phyloP scores from a whole-genome alignment of 2,329 filamentous ascomycete species.

The Ophiosphaerella narmari region DNA sequence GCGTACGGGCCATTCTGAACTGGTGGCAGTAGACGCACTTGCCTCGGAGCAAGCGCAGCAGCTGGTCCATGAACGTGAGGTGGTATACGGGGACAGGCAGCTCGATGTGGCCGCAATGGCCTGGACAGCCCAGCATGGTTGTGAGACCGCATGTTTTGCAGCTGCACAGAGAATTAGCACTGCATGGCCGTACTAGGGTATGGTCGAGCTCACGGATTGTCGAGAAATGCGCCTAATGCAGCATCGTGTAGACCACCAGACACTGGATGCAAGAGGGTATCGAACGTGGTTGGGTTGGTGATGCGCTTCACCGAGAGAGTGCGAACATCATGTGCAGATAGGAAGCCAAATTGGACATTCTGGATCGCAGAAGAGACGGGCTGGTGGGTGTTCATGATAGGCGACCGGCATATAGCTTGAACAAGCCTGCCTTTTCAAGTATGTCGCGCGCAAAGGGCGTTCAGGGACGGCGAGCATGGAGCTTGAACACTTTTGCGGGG shows the following conservation, averaged over 20 bases:
- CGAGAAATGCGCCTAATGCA: slow-evolving; percentile 86
- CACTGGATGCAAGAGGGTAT: slow-evolving; percentile 85
- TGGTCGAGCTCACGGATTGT: slow-evolving; percentile 68
- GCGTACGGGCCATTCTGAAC: slow-evolving; percentile 76
- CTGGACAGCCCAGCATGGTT: slow-evolving; percentile 75
- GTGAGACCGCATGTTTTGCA: slow-evolving; percentile 92
- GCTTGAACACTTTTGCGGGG: slow-evolving; percentile 14
- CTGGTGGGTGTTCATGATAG: slow-evolving; percentile 59
- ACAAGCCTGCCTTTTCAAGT: slow-evolving; percentile 17
- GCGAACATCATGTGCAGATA: slow-evolving; percentile 81
- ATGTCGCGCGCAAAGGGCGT: slow-evolving; percentile 19
- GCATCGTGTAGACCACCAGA: slow-evolving; percentile 92
- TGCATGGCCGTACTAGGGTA: not conserved
- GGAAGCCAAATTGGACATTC: slow-evolving; percentile 86
- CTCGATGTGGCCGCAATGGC: slow-evolving; percentile 94
- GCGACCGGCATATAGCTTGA: slow-evolving; percentile 7
- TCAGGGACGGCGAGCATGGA: slow-evolving; percentile 6
- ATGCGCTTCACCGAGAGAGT: slow-evolving; percentile 92
- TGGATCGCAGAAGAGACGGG: slow-evolving; percentile 83
- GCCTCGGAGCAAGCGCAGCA: slow-evolving; percentile 80
- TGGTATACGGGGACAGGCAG: slow-evolving; percentile 93
- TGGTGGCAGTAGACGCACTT: slow-evolving; percentile 91
- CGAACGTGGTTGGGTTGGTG: slow-evolving; percentile 91
- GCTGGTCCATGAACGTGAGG: slow-evolving; percentile 93
- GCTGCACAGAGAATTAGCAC: slow-evolving; percentile 52